Percentiles rank a stretch among this genome's conserved stretches.
phyloP scores from a whole-genome alignment of 1,284 basidiomycete species.

The Athelia psychrophila region DNA sequence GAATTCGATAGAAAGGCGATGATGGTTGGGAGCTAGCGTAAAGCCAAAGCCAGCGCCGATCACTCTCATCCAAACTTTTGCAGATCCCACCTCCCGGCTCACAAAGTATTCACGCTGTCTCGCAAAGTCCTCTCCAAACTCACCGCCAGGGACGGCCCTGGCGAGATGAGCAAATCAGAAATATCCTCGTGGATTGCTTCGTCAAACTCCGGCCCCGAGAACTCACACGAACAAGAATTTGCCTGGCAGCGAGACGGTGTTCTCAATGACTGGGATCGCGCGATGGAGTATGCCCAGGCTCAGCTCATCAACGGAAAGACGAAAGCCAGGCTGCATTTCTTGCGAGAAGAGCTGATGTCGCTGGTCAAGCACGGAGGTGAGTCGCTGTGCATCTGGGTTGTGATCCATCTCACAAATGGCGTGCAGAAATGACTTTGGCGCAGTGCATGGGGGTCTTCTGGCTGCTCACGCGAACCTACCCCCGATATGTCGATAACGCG shows the following conservation, averaged over 20 bases:
- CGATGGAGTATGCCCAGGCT: constrained; percentile 50
- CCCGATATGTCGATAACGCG: constrained; percentile 69
- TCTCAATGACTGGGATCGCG: constrained; percentile 51
- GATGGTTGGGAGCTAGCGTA: no score
- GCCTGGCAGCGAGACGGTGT: constrained; percentile 52
- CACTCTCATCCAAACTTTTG: no score
- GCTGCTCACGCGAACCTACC: constrained; percentile 71
- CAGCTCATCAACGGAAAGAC: constrained; percentile 51
- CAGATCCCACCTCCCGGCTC: no score
- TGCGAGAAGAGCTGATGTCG: constrained; percentile 58
- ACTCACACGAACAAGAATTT: constrained; percentile 12
- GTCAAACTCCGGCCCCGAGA: constrained; percentile 16
- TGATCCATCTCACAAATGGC: neutral
- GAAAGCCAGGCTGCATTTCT: constrained; percentile 51
- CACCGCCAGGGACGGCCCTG: constrained; percentile 9
- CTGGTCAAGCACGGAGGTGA: constrained; percentile 60
- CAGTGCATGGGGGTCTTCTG: constrained; percentile 73
- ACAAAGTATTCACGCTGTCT: constrained; percentile 9
- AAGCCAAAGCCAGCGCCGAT: no score
- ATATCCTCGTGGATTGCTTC: constrained; percentile 42
- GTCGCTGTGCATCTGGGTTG: constrained; percentile 15
- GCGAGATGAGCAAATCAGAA: constrained; percentile 33
- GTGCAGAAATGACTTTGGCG: constrained; percentile 57
- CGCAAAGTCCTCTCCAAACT: constrained; percentile 11
- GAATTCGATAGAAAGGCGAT: no score